Conservation (phyloP, 495 filamentous ascomycete species). For the Talaromyces ruber region DNA sequence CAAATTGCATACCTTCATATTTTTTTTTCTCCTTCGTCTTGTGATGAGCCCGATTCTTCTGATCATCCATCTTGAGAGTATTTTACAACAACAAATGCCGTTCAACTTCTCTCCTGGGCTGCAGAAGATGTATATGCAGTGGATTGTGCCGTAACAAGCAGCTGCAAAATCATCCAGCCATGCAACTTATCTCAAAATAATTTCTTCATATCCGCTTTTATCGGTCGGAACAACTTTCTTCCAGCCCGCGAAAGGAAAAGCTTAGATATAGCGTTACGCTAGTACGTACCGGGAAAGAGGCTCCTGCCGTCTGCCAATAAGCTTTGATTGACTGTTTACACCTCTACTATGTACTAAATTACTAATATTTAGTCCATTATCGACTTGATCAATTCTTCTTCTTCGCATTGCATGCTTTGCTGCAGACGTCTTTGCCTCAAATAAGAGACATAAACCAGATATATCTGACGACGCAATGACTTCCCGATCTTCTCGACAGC, state of each 20-base stretch:
- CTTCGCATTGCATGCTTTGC: neutral
- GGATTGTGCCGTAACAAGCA: neutral
- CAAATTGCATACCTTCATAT: conserved; percentile 37
- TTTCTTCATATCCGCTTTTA: conserved; percentile 8
- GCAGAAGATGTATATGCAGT: neutral
- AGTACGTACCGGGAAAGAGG: neutral
- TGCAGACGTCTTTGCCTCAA: neutral
- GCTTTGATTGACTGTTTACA: neutral
- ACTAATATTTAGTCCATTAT: neutral
- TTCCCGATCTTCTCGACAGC: conserved; percentile 18
- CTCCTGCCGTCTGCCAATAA: neutral
- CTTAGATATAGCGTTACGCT: neutral
- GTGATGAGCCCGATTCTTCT: conserved; percentile 79
- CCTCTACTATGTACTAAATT: neutral
- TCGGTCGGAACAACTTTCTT: conserved; percentile 2
- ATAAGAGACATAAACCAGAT: neutral
- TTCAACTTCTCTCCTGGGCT: neutral
- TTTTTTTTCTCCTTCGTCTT: conserved; percentile 89
- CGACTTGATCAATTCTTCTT: neutral
- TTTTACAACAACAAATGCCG: neutral
- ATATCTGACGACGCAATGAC: neutral
- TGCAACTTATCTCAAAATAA: conserved; percentile 2
- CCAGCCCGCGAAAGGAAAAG: neutral
- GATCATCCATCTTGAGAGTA: conserved; percentile 58
- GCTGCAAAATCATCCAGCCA: neutral